Percentiles rank a stretch among this genome's conserved stretches.
Evolutionary conservation across 345 rosid species (phyloP).

Genomic region (Combretum micranthum): DNA sequence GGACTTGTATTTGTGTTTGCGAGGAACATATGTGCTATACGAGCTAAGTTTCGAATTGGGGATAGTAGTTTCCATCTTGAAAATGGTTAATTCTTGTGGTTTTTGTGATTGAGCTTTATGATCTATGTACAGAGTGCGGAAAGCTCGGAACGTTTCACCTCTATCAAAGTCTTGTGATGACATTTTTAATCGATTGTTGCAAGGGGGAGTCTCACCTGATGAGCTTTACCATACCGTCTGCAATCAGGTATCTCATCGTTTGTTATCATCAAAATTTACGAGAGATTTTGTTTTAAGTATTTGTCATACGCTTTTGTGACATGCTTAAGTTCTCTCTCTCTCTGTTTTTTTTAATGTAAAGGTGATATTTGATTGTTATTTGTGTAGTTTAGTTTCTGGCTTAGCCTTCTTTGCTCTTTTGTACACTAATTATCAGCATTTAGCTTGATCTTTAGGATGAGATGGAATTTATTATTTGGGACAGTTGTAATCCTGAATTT

Average conservation of each 20-base stretch:
- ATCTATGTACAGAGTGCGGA: conserved; percentile 57
- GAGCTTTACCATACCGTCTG: conserved; percentile 76
- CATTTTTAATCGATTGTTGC: conserved; percentile 71
- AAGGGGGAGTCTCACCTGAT: conserved; percentile 68
- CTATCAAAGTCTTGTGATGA: conserved; percentile 91
- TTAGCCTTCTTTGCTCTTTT: too few species aligned
- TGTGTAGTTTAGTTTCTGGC: too few species aligned
- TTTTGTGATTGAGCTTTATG: background rate
- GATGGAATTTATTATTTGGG: background rate
- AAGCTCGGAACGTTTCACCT: conserved; percentile 38
- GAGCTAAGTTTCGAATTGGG: too few species aligned
- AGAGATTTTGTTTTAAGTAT: too few species aligned
- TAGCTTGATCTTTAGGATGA: background rate
- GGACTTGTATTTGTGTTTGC: background rate
- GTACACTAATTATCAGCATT: too few species aligned
- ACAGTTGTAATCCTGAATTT: background rate
- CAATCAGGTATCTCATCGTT: conserved; percentile 54
- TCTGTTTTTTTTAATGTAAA: too few species aligned
- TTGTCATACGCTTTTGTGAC: too few species aligned
- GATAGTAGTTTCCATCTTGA: background rate
- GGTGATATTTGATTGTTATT: too few species aligned
- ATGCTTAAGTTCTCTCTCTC: too few species aligned
- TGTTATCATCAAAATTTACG: too few species aligned
- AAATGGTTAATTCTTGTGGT: background rate
- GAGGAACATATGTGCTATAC: background rate